These are phyloP conservation scores for Phialophora tarda DNA, from an alignment of 2,329 filamentous ascomycete species.

Conservation along the genomic window DNA sequence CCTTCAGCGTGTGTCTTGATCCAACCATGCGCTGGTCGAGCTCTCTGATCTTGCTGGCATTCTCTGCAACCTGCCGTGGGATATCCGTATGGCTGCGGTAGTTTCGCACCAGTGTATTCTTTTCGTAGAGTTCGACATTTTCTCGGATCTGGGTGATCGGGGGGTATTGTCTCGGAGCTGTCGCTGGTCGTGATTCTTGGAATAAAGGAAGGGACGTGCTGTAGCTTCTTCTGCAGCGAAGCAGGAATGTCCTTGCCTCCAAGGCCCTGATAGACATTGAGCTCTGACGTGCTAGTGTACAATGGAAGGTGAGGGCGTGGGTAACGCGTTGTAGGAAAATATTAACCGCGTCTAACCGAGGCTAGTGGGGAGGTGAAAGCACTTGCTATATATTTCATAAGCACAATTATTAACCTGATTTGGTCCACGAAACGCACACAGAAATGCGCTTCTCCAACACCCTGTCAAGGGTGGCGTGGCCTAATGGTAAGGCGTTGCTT, in stretches of 20 bases:
- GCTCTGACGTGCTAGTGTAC: neutral
- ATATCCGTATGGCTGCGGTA: slow-evolving; percentile 65
- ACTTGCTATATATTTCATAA: neutral
- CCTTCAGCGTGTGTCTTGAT: slow-evolving; percentile 52
- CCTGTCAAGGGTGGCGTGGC: slow-evolving; percentile 7
- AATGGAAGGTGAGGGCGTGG: neutral
- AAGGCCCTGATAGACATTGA: slow-evolving; percentile 23
- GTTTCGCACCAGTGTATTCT: slow-evolving; percentile 85
- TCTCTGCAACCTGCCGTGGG: slow-evolving; percentile 57
- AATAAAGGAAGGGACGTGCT: slow-evolving; percentile 15
- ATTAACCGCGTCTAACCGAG: neutral
- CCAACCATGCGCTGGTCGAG: slow-evolving; percentile 50
- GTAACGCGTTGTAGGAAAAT: neutral
- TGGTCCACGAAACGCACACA: slow-evolving; percentile 31
- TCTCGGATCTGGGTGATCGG: slow-evolving; percentile 90
- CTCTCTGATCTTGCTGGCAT: slow-evolving; percentile 47
- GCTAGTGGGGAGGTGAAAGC: neutral
- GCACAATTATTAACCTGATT: slow-evolving; percentile 12
- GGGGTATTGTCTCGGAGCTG: slow-evolving; percentile 77
- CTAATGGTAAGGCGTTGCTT: slow-evolving; percentile 44
- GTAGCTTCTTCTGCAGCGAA: slow-evolving; percentile 32
- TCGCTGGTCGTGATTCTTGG: slow-evolving; percentile 61
- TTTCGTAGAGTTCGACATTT: slow-evolving; percentile 77
- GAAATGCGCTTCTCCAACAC: slow-evolving; percentile 25
- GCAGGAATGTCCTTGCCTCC: slow-evolving; percentile 28